These are phyloP conservation scores for Angophora floribunda DNA, from an alignment of 345 rosid genomes.

Conservation along the genomic window DNA sequence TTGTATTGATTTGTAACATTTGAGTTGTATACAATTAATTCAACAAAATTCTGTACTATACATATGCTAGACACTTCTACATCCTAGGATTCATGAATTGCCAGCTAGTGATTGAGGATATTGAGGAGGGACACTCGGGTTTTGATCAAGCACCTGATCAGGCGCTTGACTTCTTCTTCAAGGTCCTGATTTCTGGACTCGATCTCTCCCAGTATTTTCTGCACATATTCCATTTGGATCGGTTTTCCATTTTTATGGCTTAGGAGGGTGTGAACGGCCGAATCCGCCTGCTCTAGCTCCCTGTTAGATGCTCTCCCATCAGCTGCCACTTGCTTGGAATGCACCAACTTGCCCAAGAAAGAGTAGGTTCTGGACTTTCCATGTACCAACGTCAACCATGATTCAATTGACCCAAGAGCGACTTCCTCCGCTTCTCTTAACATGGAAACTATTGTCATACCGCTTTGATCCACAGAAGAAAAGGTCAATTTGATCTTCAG, in stretches of 20 bases:
- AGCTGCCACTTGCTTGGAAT: constrained; percentile 4
- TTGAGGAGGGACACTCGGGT: constrained; percentile 31
- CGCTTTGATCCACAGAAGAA: neutral
- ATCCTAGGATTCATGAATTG: neutral
- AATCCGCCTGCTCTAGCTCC: constrained; percentile 23
- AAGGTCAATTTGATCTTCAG: constrained; percentile 1
- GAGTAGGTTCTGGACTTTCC: constrained; percentile 23
- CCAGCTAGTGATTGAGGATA: constrained; percentile 8
- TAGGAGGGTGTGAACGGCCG: constrained; percentile 5
- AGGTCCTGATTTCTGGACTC: constrained; percentile 37
- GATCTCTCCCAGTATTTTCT: constrained; percentile 5
- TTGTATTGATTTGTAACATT: neutral
- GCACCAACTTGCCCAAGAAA: constrained; percentile 21
- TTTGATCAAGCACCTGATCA: constrained; percentile 29
- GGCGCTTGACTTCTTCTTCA: constrained; percentile 28
- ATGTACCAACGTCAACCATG: constrained; percentile 23
- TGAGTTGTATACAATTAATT: neutral
- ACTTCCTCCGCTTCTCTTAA: constrained; percentile 20
- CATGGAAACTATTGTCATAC: neutral
- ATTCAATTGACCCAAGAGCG: constrained; percentile 14
- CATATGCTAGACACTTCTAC: neutral
- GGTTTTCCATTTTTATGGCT: neutral
- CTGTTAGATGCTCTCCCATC: constrained; percentile 9
- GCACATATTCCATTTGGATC: constrained; percentile 2
- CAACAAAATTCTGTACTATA: neutral